phyloP scores from a whole-genome alignment of 768 basidiomycete species.

The Lactarius indigo region DNA sequence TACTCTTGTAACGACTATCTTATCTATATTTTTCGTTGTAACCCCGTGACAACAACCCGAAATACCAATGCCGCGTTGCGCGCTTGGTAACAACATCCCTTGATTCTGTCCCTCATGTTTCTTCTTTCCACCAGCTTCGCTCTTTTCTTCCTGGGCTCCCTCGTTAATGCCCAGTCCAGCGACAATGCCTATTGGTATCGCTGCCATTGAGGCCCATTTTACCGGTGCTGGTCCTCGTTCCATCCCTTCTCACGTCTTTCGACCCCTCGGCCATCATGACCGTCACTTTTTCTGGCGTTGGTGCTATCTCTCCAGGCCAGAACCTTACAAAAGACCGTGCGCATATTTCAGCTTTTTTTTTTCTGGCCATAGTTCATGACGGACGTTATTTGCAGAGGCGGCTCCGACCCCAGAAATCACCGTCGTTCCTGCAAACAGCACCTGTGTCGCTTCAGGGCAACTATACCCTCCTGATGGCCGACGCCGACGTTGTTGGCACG shows the following conservation, averaged over 20 bases:
- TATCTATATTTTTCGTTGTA: constrained; percentile 12
- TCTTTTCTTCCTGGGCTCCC: constrained; percentile 40
- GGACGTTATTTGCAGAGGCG: constrained; percentile 45
- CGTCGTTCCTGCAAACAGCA: constrained; percentile 48
- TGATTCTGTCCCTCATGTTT: constrained; percentile 3
- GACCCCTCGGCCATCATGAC: constrained; percentile 55
- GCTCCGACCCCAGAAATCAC: constrained; percentile 50
- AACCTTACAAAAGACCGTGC: constrained; percentile 52
- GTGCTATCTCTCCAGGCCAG: constrained; percentile 55
- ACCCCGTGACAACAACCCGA: not conserved
- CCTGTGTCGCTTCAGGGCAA: constrained; percentile 43
- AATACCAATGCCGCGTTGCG: not conserved
- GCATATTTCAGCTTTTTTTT: constrained; percentile 29
- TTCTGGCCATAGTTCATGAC: not conserved
- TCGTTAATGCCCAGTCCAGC: constrained; percentile 43
- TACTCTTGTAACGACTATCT: constrained; percentile 11
- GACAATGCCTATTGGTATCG: constrained; percentile 43
- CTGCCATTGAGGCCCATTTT: constrained; percentile 69
- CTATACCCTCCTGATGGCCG: constrained; percentile 73
- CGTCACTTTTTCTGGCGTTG: constrained; percentile 48
- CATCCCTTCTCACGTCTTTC: constrained; percentile 58
- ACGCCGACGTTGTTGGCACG: constrained; percentile 65
- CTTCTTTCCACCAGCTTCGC: constrained; percentile 27
- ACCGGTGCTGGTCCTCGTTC: constrained; percentile 55
- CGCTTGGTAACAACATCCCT: not conserved